phyloP scores from a whole-genome alignment of 345 rosid species.

The Melaleuca quinquenervia region DNA sequence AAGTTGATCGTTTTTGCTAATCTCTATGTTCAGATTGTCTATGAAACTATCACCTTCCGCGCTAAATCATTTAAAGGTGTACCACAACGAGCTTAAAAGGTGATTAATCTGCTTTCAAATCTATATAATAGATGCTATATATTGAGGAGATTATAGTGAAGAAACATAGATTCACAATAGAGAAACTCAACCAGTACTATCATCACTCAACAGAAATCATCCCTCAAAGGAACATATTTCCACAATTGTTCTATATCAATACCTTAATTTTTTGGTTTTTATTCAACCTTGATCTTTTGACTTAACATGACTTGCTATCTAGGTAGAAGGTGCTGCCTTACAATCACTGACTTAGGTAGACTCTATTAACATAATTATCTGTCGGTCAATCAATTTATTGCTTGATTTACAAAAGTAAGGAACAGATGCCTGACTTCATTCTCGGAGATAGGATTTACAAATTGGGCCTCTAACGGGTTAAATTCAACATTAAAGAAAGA shows the following conservation, averaged over 20 bases:
- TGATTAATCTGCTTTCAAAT: neutral
- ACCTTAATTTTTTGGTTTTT: neutral
- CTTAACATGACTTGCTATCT: neutral
- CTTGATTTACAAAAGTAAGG: too few relatives aligned
- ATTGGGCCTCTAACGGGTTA: too few relatives aligned
- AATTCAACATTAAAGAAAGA: neutral
- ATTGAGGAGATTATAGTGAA: neutral
- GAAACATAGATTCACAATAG: neutral
- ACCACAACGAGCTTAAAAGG: neutral
- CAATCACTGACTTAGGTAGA: too few relatives aligned
- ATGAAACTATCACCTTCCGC: neutral
- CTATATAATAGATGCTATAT: neutral
- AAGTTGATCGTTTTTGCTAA: neutral
- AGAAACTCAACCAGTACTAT: neutral
- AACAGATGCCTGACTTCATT: too few relatives aligned
- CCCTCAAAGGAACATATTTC: neutral
- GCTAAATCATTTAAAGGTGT: neutral
- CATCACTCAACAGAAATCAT: neutral
- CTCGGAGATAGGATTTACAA: too few relatives aligned
- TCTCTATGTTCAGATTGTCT: neutral
- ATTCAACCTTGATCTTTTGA: neutral
- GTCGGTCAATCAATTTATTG: too few relatives aligned
- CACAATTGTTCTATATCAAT: neutral
- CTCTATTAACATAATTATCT: too few relatives aligned
- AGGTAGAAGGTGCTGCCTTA: neutral